Base-by-base conservation (phyloP, 371 early-diverging fungal genomes). In the Chytridium lagenaria region DNA sequence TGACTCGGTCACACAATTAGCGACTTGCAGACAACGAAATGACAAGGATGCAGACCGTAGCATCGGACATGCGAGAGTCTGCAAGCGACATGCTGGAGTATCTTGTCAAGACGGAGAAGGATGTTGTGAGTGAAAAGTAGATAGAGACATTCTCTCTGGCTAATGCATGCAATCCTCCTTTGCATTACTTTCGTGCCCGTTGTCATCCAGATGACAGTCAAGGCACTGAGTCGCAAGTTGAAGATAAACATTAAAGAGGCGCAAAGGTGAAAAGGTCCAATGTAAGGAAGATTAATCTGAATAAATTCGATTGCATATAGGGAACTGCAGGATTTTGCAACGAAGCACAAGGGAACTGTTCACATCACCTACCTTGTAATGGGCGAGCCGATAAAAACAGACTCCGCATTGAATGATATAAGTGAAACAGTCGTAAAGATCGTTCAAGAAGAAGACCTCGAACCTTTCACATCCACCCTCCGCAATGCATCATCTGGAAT, bases 401-500 rank as follows among this genome's bases (percentile, higher is more conserved):
- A 51, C 5, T 7, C 30, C 3, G 5, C 55, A 26, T 5, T 16
- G 30, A 2, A 1, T 22, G 34, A 57, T 33, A 36, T 19, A 0
- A 5, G 23, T 19, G 36, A 28, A 59, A 71, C 65, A 2, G 66
- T 52, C 19, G 39, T 72, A 50, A 30, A 65, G 12, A 40, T 72
- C n/a, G 72, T 72, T 37, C 67, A 39, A 2, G 57, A 72, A 30
- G 72, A 72, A 26, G 39, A 36, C 12, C 12, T 72, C 3, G 72
- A 66, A 23, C 36, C 34, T 55, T 10, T 28, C 31, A 63, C 12
- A n/a, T 15, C 49, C 10, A 26, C 12, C 34, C n/a, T 23, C 7
- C 23, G 10, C 16, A 34, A 55, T 36, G 10, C 50, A 73, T 65
- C 50, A 39, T 26, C 31, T 59, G 30, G 44, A n/a, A 34, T 73